Percentiles rank a stretch among this genome's conserved stretches.
phyloP scores from a whole-genome alignment of 345 rosid genomes.

The Odontarrhena argentea region DNA sequence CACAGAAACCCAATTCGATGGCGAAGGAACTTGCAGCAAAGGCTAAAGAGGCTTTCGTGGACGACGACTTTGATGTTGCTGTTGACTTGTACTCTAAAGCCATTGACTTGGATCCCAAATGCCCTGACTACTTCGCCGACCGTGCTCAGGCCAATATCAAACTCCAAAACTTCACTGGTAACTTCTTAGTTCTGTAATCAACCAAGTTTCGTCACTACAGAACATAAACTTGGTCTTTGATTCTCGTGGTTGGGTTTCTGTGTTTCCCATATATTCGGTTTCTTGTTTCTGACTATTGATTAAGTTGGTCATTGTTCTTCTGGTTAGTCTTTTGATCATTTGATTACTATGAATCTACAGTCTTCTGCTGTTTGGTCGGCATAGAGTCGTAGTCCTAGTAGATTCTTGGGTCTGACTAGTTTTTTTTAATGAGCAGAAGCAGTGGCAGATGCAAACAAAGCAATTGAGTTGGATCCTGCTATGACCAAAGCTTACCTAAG shows the following conservation, averaged over 20 bases:
- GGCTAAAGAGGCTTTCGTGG: slow-evolving; percentile 87
- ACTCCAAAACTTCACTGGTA: slow-evolving; percentile 72
- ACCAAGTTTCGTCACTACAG: not conserved
- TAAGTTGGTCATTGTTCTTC: not conserved
- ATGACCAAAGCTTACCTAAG: slow-evolving; percentile 80
- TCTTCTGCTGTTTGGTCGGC: not conserved
- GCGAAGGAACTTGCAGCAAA: slow-evolving; percentile 67
- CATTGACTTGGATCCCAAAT: slow-evolving; percentile 59
- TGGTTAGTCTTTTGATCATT: slow-evolving; percentile 3
- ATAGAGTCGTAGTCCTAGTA: not conserved
- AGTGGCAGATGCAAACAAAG: slow-evolving; percentile 76
- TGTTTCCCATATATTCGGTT: slow-evolving; percentile 4
- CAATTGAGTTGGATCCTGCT: slow-evolving; percentile 70
- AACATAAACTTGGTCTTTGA: slow-evolving; percentile 9
- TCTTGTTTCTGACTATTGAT: not conserved
- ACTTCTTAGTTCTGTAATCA: not conserved
- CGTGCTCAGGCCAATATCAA: slow-evolving; percentile 94
- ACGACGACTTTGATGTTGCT: slow-evolving; percentile 85
- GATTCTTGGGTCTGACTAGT: slow-evolving; percentile 19
- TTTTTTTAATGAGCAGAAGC: slow-evolving; percentile 58
- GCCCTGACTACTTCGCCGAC: slow-evolving; percentile 74
- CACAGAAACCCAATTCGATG: slow-evolving; percentile 41
- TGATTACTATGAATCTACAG: not conserved
- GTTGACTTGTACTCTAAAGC: slow-evolving; percentile 80
- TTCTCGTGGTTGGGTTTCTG: not conserved